These are phyloP conservation scores for Syzygium oleosum DNA, from an alignment of 345 rosid genomes.

Conservation along the genomic window DNA sequence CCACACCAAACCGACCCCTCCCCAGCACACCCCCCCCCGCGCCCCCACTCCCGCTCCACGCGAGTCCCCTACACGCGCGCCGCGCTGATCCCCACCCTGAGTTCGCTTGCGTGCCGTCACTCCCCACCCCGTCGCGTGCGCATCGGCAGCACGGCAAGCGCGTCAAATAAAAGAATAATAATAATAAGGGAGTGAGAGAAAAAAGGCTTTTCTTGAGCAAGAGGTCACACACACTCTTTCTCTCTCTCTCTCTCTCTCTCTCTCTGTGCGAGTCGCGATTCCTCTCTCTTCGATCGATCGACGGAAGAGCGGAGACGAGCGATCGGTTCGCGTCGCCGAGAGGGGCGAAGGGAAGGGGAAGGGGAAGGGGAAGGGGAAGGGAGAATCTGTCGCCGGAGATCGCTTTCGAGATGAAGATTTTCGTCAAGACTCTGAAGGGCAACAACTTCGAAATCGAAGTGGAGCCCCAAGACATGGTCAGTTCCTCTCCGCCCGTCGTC, in stretches of 20 bases:
- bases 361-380: not conserved
- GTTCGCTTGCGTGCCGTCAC: not conserved
- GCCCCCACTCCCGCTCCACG: not conserved
- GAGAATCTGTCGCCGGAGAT: not conserved
- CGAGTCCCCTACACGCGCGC: not conserved
- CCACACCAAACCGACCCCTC: not conserved
- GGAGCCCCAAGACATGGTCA: slow-evolving; percentile 14
- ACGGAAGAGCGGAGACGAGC: not conserved
- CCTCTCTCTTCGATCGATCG: not conserved
- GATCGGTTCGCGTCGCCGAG: not conserved
- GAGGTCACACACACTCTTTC: not conserved
- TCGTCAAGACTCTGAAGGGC: slow-evolving; percentile 19
- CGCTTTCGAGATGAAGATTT: slow-evolving; percentile 10
- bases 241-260: not conserved
- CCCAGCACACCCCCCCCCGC: too few species aligned
- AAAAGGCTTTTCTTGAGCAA: not conserved
- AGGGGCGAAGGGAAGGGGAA: not conserved
- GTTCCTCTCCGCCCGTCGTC: not conserved
- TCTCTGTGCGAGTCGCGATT: not conserved
- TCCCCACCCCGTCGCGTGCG: not conserved
- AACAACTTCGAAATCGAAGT: slow-evolving; percentile 18
- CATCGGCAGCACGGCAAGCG: not conserved
- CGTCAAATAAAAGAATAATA: not conserved
- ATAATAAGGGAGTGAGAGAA: not conserved
- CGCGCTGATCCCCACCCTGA: not conserved